A percentile compares a stretch with the other conserved stretches of the same genome.
Conservation (phyloP, 768 basidiomycete genomes). For the Butyriboletus loyo region DNA sequence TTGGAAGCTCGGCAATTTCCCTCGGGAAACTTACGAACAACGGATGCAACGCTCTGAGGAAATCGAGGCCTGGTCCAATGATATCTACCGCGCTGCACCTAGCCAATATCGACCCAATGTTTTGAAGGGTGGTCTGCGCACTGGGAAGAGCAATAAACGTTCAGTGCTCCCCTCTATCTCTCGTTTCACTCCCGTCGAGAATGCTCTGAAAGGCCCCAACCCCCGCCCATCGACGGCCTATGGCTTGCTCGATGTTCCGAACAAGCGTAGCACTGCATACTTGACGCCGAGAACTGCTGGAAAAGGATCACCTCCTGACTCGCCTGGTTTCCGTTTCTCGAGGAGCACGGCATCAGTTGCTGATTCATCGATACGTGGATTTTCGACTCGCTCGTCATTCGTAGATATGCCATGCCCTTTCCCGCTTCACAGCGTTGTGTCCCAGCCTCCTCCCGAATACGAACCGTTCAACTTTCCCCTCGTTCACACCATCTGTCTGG, state of each 20-base stretch:
- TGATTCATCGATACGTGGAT: constrained; percentile 34
- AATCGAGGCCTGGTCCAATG: constrained; percentile 95
- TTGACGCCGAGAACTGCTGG: constrained; percentile 34
- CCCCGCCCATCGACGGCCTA: constrained; percentile 62
- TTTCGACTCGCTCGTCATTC: constrained; percentile 47
- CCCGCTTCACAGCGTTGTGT: constrained; percentile 86
- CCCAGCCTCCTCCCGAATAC: constrained; percentile 86
- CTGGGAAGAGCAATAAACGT: constrained; percentile 51
- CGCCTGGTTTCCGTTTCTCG: constrained; percentile 69
- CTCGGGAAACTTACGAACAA: constrained; percentile 88
- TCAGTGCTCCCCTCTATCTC: constrained; percentile 64
- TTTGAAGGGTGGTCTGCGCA: constrained; percentile 59
- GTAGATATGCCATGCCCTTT: constrained; percentile 82
- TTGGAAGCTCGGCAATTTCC: constrained; percentile 93
- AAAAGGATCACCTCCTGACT: constrained; percentile 71
- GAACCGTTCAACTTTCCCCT: constrained; percentile 97
- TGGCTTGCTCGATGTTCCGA: constrained; percentile 61
- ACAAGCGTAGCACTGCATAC: constrained; percentile 60
- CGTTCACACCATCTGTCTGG: constrained; percentile 90
- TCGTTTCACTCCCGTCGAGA: constrained; percentile 73
- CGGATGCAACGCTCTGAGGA: constrained; percentile 85
- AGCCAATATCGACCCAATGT: constrained; percentile 89
- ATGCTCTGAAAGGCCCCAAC: constrained; percentile 46
- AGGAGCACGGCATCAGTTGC: constrained; percentile 77
- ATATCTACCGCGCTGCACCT: constrained; percentile 93